These are phyloP conservation scores for Pneumocystis canis DNA, from an alignment of 1,139 yeast genomes.

Conservation along the genomic window DNA sequence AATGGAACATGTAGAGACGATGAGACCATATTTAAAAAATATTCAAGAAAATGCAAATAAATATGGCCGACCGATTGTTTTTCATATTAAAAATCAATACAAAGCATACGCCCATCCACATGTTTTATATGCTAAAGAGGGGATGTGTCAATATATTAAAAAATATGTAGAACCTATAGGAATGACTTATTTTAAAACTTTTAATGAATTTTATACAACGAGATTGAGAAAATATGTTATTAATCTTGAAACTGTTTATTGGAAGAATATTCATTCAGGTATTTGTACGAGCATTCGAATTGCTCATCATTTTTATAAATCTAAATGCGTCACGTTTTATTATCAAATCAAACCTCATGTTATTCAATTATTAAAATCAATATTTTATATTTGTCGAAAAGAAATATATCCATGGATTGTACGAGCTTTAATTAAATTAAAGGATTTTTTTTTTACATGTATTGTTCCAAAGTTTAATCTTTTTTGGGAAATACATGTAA, in stretches of 20 bases:
- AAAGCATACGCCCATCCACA: background rate
- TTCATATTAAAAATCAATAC: background rate
- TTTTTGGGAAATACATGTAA: conserved; percentile 5
- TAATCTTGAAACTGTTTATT: background rate
- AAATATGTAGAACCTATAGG: background rate
- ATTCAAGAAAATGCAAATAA: background rate
- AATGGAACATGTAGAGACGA: background rate
- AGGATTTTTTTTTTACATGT: background rate
- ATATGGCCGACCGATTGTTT: background rate
- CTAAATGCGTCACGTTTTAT: background rate
- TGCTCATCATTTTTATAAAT: background rate
- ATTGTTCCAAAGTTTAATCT: background rate
- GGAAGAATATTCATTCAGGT: background rate
- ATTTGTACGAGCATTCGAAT: background rate
- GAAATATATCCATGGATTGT: background rate
- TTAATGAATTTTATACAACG: background rate
- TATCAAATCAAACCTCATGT: background rate
- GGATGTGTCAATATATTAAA: background rate
- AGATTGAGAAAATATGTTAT: background rate
- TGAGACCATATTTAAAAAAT: background rate
- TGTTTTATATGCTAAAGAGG: background rate
- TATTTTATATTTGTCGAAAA: background rate
- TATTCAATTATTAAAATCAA: background rate
- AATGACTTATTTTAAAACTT: background rate
- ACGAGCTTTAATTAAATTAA: background rate